A percentile compares a stretch with the other conserved stretches of the same genome.
Evolutionary conservation across 2,329 filamentous ascomycete genomes (phyloP).

Genomic region (Colletotrichum trifolii): DNA sequence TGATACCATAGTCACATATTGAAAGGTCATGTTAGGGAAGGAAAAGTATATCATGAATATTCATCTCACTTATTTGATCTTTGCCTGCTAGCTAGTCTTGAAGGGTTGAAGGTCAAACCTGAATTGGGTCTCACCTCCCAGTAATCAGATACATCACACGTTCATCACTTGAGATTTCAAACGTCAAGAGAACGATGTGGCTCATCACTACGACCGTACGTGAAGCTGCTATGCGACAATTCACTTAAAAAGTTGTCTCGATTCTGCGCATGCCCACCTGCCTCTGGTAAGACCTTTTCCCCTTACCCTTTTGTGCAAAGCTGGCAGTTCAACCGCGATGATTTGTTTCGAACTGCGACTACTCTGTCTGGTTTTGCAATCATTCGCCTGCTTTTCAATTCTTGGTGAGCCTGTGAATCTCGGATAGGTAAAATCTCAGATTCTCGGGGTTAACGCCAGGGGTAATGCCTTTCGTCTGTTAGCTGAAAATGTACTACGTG

Average conservation of each 20-base stretch:
- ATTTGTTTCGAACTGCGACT: not conserved
- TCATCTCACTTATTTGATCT: no score
- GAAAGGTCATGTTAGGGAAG: not conserved
- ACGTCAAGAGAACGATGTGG: not conserved
- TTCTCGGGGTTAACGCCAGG: slow-evolving; percentile 95
- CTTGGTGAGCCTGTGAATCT: slow-evolving; percentile 80
- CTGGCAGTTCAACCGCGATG: no score
- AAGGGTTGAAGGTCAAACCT: no score
- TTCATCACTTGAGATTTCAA: no score
- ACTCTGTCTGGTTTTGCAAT: not conserved
- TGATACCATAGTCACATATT: slow-evolving; percentile 24
- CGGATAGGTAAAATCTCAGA: slow-evolving; percentile 92
- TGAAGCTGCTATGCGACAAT: not conserved
- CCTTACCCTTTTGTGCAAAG: not conserved
- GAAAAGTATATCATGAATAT: slow-evolving; percentile 7
- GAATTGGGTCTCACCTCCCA: no score
- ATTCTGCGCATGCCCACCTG: not conserved
- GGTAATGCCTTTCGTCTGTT: slow-evolving; percentile 76
- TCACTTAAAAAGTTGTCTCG: slow-evolving; percentile 11
- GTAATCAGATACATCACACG: no score
- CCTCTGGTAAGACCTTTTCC: slow-evolving; percentile 14
- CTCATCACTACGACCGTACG: not conserved
- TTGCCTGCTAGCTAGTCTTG: no score
- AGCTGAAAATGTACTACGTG: not conserved
- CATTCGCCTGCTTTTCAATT: slow-evolving; percentile 39